Base-by-base conservation (phyloP, 2,329 filamentous ascomycete genomes). In the Trichoderma sp. region DNA sequence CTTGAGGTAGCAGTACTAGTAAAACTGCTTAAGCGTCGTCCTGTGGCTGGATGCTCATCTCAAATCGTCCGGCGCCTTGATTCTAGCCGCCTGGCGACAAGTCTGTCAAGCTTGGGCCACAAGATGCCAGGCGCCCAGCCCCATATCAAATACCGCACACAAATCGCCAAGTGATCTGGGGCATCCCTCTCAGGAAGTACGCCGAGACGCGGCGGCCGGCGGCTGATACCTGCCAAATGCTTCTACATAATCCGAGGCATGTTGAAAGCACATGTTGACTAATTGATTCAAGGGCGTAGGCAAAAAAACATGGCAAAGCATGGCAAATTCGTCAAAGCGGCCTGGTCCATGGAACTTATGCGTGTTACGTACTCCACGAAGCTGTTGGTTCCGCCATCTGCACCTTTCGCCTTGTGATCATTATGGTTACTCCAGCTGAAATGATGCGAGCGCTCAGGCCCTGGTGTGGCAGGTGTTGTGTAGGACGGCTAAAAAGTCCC, bases 111-210 rank as follows among this genome's bases (percentile, higher is more conserved):
- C 48, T 53, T 27, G 48, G 34, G 2, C 12, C 48, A 53, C 32
- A 17, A 39, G 48, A 39, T 37, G 22, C 48, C 34, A 53, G 25
- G 17, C 12, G n/a, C n/a, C n/a, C n/a, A n/a, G n/a, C 25, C 15
- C 57, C 12, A 60, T 39, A 32, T 48, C n/a, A 29, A 35, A 2
- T 35, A 17, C 19, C 32, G 52, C 32, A 34, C 52, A 22, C 19
- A 35, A 27, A n/a, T 63, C 19, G 59, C 59, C 59, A 37, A 52
- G 59, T 50, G 59, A 52, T 63, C 45, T 37, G 59, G 29, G 37
- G 45, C 59, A 37, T 63, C 42, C 32, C 29, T 54, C 22, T 29
- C 34, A 42, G 17, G 12, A 29, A 17, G 34, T 32, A 35, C 17
- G 34, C 60, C 17, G 35, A 64, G 48, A 39, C 17, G 48, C 15